A percentile compares a stretch with the other conserved stretches of the same genome.
Conservation (phyloP, 257 asterid genomes). For the Coffea eugenioides region DNA sequence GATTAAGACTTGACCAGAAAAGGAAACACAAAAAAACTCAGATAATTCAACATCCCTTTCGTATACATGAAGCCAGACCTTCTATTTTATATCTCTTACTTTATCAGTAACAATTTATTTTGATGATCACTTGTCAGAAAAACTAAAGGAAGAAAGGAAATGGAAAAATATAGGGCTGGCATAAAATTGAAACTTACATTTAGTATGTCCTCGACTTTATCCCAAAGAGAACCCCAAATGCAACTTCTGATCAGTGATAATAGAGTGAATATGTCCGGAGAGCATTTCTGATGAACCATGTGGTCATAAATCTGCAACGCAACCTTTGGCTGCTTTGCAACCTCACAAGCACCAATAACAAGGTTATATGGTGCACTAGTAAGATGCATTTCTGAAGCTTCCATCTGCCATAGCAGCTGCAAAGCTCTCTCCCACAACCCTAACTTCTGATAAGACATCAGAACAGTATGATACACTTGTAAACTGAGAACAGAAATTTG, state of each 20-base stretch:
- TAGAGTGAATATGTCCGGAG: conserved; percentile 71
- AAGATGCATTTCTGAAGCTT: conserved; percentile 48
- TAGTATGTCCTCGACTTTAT: conserved; percentile 64
- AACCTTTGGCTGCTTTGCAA: conserved; percentile 64
- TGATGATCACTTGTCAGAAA: background rate
- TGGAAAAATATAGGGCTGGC: background rate
- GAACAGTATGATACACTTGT: conserved; percentile 62
- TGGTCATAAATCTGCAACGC: conserved; percentile 74
- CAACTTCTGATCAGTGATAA: conserved; percentile 70
- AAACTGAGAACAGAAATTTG: conserved; percentile 40
- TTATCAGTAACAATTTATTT: background rate
- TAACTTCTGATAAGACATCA: conserved; percentile 76
- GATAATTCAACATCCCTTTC: background rate
- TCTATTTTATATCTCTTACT: background rate
- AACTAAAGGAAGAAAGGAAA: background rate
- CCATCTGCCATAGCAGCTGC: conserved; percentile 82
- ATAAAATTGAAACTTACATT: conserved; percentile 40
- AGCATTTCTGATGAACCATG: conserved; percentile 53
- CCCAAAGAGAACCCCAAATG: conserved; percentile 83
- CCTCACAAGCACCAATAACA: conserved; percentile 92
- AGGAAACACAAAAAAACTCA: background rate
- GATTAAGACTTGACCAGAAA: background rate
- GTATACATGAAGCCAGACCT: background rate
- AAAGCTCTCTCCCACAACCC: conserved; percentile 77
- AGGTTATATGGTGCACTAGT: conserved; percentile 73